Evolutionary conservation across 495 filamentous ascomycete species (phyloP).

Genomic region (Viridothelium virens): DNA sequence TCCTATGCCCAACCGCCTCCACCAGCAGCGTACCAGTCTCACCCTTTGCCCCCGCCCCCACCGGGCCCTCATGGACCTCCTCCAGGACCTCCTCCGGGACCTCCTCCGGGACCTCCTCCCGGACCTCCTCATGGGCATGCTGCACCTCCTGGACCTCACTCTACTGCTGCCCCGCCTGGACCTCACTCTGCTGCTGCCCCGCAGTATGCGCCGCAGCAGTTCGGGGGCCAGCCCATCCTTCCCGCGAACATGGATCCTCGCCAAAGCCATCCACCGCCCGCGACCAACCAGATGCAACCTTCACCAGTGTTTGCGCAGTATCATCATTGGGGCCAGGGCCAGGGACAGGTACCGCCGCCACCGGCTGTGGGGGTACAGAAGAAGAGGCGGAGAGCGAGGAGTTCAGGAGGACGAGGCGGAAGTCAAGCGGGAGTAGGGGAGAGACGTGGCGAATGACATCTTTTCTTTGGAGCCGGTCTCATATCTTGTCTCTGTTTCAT

Average conservation of each 20-base stretch:
- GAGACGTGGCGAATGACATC: neutral
- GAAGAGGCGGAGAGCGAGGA: neutral
- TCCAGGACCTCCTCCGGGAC: neutral
- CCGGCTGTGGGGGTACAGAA: neutral
- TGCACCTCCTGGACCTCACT: neutral
- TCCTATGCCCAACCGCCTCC: neutral
- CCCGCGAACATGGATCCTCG: neutral
- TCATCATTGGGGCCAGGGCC: neutral
- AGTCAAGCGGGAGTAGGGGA: neutral
- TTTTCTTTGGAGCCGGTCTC: no score
- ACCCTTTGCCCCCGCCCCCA: neutral
- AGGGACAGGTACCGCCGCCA: neutral
- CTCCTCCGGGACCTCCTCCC: neutral
- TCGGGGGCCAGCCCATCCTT: neutral
- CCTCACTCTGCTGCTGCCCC: neutral
- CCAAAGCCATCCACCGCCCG: neutral
- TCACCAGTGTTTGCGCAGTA: slow-evolving; percentile 3
- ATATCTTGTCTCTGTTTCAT: no score
- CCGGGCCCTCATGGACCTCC: neutral
- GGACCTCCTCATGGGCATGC: neutral
- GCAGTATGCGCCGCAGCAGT: neutral
- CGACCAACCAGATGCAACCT: neutral
- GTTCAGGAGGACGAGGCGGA: neutral
- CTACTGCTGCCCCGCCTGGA: neutral
- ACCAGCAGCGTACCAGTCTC: neutral